Conservation (phyloP, 495 filamentous ascomycete species). For the Aspergillus nidulans region DNA sequence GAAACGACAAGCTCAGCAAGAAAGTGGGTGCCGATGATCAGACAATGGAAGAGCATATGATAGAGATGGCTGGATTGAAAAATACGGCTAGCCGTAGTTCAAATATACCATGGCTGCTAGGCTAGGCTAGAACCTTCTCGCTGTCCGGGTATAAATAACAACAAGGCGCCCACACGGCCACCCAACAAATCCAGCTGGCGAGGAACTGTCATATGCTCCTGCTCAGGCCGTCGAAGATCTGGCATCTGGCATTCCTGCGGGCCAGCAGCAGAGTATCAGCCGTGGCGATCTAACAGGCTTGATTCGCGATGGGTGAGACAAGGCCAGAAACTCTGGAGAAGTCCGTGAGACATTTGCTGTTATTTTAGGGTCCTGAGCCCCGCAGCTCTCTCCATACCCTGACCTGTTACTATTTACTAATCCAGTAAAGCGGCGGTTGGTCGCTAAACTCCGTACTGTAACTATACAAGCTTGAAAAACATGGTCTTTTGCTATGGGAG, state of each 20-base stretch:
- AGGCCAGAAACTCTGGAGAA: neutral
- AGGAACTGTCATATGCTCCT: neutral
- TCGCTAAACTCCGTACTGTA: too few relatives aligned
- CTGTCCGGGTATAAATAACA: slow-evolving; percentile 15
- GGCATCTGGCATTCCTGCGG: neutral
- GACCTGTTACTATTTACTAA: too few relatives aligned
- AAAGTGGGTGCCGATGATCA: slow-evolving; percentile 1
- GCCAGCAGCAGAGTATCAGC: neutral
- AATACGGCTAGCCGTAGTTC: neutral
- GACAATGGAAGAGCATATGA: neutral
- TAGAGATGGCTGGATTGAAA: neutral
- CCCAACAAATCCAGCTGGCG: neutral
- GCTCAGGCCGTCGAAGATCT: neutral
- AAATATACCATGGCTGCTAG: neutral
- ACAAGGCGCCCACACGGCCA: slow-evolving; percentile 2
- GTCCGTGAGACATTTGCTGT: slow-evolving; percentile 13
- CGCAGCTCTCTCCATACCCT: neutral
- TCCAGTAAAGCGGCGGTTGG: too few relatives aligned
- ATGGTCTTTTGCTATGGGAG: neutral
- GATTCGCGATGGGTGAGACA: slow-evolving; percentile 17
- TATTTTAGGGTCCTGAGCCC: slow-evolving; percentile 13
- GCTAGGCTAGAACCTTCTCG: slow-evolving; percentile 6
- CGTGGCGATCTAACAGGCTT: slow-evolving; percentile 9
- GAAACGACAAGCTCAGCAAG: slow-evolving; percentile 12
- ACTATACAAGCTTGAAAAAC: too few relatives aligned